Percentiles rank a stretch among this genome's conserved stretches.
phyloP scores from a whole-genome alignment of 495 filamentous ascomycete species.

The Neurospora terricola region DNA sequence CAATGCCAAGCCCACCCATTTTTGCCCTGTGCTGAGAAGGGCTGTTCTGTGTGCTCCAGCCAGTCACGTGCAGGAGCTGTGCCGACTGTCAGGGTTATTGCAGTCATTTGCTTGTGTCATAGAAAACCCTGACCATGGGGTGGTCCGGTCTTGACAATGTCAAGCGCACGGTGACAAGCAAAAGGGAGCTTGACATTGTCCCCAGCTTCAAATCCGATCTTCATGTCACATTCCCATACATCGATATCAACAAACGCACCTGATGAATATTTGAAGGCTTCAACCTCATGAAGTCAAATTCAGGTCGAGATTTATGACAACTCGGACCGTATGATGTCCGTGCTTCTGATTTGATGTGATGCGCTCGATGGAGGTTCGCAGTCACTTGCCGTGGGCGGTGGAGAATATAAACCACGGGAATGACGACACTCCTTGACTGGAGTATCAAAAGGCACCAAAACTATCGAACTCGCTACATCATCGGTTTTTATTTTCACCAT shows the following conservation, averaged over 20 bases:
- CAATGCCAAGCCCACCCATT: constrained; percentile 14
- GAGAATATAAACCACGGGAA: neutral
- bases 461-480: neutral
- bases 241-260: neutral
- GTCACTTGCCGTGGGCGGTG: neutral
- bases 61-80: constrained; percentile 12
- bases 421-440: neutral
- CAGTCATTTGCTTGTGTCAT: neutral
- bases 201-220: neutral
- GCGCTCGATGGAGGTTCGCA: neutral
- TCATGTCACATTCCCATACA: neutral
- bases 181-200: neutral
- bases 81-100: neutral
- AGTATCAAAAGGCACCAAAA: neutral
- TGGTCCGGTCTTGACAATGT: neutral
- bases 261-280: neutral
- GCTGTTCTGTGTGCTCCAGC: constrained; percentile 15
- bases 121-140: neutral
- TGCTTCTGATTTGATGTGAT: neutral
- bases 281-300: neutral
- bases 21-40: constrained; percentile 6
- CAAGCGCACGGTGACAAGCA: neutral
- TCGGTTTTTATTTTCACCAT: neutral
- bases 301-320: neutral
- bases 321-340: neutral